A percentile compares a stretch with the other conserved stretches of the same genome.
Conservation (phyloP, 352 stramenopile species). For the Phytophthora hybrid region DNA sequence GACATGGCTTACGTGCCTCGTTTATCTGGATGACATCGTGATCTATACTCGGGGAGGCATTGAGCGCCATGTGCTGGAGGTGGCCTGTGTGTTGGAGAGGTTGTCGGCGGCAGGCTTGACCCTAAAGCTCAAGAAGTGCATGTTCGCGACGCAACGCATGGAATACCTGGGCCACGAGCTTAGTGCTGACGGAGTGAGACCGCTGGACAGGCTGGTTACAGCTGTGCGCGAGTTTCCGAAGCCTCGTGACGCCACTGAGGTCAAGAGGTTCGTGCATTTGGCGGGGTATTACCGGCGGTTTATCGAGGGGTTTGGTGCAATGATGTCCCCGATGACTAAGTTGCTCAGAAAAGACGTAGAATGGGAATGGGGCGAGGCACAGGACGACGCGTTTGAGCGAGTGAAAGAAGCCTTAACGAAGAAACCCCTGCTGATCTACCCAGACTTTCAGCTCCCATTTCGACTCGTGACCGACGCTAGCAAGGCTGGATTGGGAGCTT, state of each 20-base stretch:
- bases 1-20: slow-evolving; percentile 33
- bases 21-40: slow-evolving; percentile 43
- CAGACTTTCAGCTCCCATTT: slow-evolving; percentile 39
- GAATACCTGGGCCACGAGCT: no score
- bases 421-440: slow-evolving; percentile 14
- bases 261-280: slow-evolving; percentile 37
- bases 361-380: slow-evolving; percentile 30
- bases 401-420: slow-evolving; percentile 16
- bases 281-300: slow-evolving; percentile 39
- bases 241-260: slow-evolving; percentile 9
- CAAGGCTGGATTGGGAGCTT: not conserved
- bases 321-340: slow-evolving; percentile 29
- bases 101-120: no score
- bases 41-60: slow-evolving; percentile 16
- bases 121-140: no score
- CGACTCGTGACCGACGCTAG: slow-evolving; percentile 30
- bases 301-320: slow-evolving; percentile 24
- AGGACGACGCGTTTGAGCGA: slow-evolving; percentile 28
- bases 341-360: slow-evolving; percentile 25
- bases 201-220: no score
- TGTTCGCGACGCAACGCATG: no score
- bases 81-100: slow-evolving; percentile 3
- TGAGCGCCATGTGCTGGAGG: slow-evolving; percentile 22
- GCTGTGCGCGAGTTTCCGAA: not conserved
- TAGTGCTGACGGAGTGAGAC: no score